Base-by-base conservation (phyloP, 805 yeast species). In the Barnettozyma californica region DNA sequence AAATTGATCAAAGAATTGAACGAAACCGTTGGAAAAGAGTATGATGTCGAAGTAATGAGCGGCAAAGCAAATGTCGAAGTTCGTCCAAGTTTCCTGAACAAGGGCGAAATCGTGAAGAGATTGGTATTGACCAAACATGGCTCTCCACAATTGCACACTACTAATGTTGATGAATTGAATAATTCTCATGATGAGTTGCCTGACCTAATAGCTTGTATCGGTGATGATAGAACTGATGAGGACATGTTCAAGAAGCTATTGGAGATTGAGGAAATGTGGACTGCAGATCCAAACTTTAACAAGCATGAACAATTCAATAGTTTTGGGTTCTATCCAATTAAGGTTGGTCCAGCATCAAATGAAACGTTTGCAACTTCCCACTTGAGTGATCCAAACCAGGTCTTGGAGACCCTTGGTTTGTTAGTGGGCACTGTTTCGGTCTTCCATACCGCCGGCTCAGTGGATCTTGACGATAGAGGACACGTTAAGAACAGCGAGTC, bases 61-160 rank as follows among this genome's bases (percentile, higher is more conserved):
- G 99, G 99, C 42, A 94, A 94, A 68, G 98, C 98, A 29, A 94
- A 94, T 62, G 78, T 94, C 41, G 99, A 94, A 68, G 98, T 94
- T n/a, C 76, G 99, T 54, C 99, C 99, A 13, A 80, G 81, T 51
- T 87, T 90, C 64, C 89, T 92, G 47, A 94, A 94, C 71, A 94
- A 94, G 67, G 99, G 99, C 49, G 99, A 92, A 67, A 94, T 94
- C 60, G 98, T 87, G 34, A 85, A 81, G 62, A 70, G 90, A 52
- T 74, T 92, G 49, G 87, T 88, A 10, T 69, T 81, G 58, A 77
- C 78, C 48, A 74, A 77, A 18, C 84, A 84, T 62, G 87, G 87
- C 4, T 63, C 69, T 1, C 69, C 75, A 49, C 84, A 78, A 59
- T 69, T 36, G 5, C 48, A 48, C 39, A 14, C 36, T 41, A 63